Conservation (phyloP, 352 stramenopile species). For the Pythium apleroticum region DNA sequence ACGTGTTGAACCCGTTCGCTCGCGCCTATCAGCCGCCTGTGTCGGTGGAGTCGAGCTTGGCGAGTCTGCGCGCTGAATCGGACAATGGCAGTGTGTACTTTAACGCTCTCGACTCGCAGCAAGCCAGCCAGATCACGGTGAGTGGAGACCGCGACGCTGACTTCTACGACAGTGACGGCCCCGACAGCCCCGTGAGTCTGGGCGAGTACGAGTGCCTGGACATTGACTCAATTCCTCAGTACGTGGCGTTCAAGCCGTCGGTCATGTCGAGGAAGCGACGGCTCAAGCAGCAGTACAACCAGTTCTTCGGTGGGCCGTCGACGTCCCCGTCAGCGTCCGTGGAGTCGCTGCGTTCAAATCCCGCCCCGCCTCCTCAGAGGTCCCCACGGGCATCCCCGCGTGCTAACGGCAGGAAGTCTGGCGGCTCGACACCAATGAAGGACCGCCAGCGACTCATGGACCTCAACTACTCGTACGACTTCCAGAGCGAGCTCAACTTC, state of each 20-base stretch:
- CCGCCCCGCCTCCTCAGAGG: neutral
- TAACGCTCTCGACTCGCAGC: conserved; percentile 27
- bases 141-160: conserved; percentile 17
- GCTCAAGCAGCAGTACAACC: conserved; percentile 18
- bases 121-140: conserved; percentile 16
- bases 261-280: conserved; percentile 21
- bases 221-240: conserved; percentile 72
- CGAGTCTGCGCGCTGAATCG: conserved; percentile 32
- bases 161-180: conserved; percentile 19
- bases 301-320: conserved; percentile 29
- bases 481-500: conserved; percentile 49
- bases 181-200: conserved; percentile 55
- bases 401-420: conserved; percentile 15
- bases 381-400: conserved; percentile 12
- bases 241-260: conserved; percentile 66
- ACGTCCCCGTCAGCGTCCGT: conserved; percentile 17
- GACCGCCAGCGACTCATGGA: conserved; percentile 50
- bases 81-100: conserved; percentile 27
- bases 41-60: conserved; percentile 37
- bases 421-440: conserved; percentile 15
- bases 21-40: conserved; percentile 42
- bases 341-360: conserved; percentile 7
- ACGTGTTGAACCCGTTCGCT: conserved; percentile 71
- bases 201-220: conserved; percentile 74
- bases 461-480: conserved; percentile 65